Conservation (phyloP, 23 red algal species). For the Gracilaria domingensis region DNA sequence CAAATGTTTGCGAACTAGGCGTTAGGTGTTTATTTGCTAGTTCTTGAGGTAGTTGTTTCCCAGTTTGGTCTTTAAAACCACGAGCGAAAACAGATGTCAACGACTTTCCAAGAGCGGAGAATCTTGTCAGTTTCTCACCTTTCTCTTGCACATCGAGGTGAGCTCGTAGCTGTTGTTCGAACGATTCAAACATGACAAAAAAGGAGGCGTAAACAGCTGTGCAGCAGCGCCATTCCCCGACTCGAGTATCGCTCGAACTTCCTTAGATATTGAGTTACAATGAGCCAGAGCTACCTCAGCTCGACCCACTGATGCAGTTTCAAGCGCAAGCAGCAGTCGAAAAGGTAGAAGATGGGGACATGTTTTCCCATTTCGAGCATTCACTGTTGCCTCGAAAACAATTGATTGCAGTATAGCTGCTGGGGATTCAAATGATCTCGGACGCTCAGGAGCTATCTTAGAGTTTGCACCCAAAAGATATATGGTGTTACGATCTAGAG, state of each 20-base stretch:
- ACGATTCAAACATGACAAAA: conserved; percentile 42
- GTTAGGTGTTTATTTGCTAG: background rate
- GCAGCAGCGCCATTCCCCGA: conserved; percentile 11
- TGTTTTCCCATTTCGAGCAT: conserved; percentile 31
- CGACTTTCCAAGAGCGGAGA: conserved; percentile 34
- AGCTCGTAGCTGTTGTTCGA: conserved; percentile 39
- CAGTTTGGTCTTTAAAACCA: background rate
- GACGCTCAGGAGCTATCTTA: conserved; percentile 26
- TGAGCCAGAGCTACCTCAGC: conserved; percentile 45
- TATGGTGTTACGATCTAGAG: conserved; percentile 16
- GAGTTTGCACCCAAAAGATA: conserved; percentile 31
- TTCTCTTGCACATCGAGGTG: conserved; percentile 27
- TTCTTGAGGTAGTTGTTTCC: background rate
- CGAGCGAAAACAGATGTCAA: conserved; percentile 36
- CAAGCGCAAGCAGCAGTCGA: conserved; percentile 24
- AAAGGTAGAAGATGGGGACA: conserved; percentile 60
- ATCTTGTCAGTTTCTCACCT: background rate
- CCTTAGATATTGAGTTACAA: conserved; percentile 31
- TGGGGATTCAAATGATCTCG: conserved; percentile 39
- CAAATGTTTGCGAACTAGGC: background rate
- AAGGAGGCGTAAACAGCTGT: conserved; percentile 43
- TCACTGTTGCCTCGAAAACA: conserved; percentile 44
- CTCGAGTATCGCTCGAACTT: conserved; percentile 46
- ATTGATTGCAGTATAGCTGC: conserved; percentile 45
- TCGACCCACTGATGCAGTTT: conserved; percentile 44